Evolutionary conservation across 2,329 filamentous ascomycete genomes (phyloP), one percentile per base, ranked within the genome.

Genomic region (Phaeosphaeria sp.): DNA sequence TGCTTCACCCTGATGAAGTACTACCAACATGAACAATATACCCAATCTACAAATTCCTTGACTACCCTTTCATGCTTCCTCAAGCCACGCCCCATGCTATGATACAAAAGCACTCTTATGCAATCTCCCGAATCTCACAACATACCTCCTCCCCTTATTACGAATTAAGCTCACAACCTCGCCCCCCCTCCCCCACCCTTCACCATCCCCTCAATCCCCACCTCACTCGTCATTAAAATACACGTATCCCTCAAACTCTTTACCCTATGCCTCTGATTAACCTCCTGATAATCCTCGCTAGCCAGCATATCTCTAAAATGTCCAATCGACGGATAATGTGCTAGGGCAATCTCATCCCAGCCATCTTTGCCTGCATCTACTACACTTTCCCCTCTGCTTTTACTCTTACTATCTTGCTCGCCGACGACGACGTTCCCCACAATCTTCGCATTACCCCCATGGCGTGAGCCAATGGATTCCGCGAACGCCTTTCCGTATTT

Each of bases 321-420:
- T 59, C 73, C 61, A 36, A 89, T 83, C 50, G 81, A 86, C 2
- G 87, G 86, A 73, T 89, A 89, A 76, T 89, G 86, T 54, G 87
- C 87, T 44, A 89, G 78, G 0, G 87, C 86, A 59, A 89, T 81
- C 74, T 89, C 87, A 69, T 89, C 84, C 87, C 87, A 89, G 30
- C 68, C 66, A 17, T 56, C 63, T 18, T 64, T 66, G 53, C 51
- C 48, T 17, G 52, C 59, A 27, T 63, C 56, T 17, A 3, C 15
- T 15, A 39, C 36, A 39, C 36, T 39, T 39, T 4, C 36, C 1
- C 36, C 36, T n/a, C 36, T 39, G 15, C 17, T 39, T 15, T 17
- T n/a, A n/a, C n/a, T n/a, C n/a, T 7, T 39, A 15, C 7, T 11
- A n/a, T 17, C 17, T n/a, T 17, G n/a, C n/a, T n/a, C n/a, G n/a